Conservation (phyloP, 805 yeast species). For the Cyberlindnera lachancei region DNA sequence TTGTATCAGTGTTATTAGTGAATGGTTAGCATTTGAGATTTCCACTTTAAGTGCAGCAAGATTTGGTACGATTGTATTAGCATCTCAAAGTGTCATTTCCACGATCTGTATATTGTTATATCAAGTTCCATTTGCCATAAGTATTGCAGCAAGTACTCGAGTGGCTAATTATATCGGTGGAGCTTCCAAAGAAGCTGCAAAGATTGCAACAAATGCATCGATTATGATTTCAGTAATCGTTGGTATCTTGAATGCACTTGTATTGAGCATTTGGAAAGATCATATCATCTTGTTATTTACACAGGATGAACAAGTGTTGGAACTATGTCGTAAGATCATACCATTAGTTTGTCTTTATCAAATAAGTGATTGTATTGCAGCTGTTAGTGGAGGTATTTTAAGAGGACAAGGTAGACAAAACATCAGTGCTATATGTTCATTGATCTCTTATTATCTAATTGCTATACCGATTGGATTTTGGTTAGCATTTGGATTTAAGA, state of each 20-base stretch:
- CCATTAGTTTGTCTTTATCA: conserved; percentile 65
- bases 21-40: conserved; percentile 73
- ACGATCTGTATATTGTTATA: conserved; percentile 62
- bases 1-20: conserved; percentile 68
- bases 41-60: conserved; percentile 62
- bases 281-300: conserved; percentile 50
- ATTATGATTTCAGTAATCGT: conserved; percentile 32
- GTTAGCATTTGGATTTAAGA: conserved; percentile 38
- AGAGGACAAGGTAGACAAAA: conserved; percentile 74
- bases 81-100: conserved; percentile 67
- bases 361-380: conserved; percentile 60
- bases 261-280: conserved; percentile 36
- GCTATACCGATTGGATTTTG: conserved; percentile 53
- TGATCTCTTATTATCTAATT: conserved; percentile 48
- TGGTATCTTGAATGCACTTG: conserved; percentile 36
- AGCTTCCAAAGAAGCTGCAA: conserved; percentile 36
- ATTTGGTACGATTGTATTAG: conserved; percentile 58
- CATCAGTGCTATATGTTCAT: conserved; percentile 52
- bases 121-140: conserved; percentile 70
- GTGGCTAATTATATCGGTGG: conserved; percentile 75
- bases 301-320: conserved; percentile 48
- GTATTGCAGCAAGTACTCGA: conserved; percentile 70
- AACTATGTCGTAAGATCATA: conserved; percentile 41
- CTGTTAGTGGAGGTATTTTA: conserved; percentile 67
- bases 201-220: conserved; percentile 37